Base-by-base conservation (phyloP, 2,329 filamentous ascomycete species). In the Biscogniauxia marginata region DNA sequence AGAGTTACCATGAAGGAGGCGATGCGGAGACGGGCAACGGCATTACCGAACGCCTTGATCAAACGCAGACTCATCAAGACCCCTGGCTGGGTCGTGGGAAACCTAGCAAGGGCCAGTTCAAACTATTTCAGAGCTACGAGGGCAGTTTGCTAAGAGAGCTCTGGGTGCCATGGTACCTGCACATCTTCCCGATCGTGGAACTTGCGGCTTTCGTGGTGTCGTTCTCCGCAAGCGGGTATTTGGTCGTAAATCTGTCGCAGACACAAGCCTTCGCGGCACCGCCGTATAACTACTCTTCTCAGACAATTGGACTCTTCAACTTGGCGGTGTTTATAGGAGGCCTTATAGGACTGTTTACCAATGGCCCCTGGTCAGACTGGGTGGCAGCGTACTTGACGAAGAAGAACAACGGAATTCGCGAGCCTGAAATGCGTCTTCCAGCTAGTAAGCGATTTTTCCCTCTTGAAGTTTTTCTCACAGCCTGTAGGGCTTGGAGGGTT, bases 121-220 rank as follows among this genome's bases (percentile, higher is more conserved):
- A 70, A 22, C 74, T 71, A n/a, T 83, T 75, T 67, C 79, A 83
- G 57, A 66, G 74, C 0, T 80, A 69, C 61, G 71, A 77, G 1
- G 73, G 81, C 61, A 76, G 73, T 20, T 73, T 86, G 23, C 45
- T 81, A 1, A 68, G 77, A 24, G 82, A 84, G 61, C 74, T 88
- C 20, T 85, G 79, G 78, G 76, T 83, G 7, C 85, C 85, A 0
- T 85, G 82, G 79, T 84, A 86, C 62, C 73, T 88, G 1, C 81
- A 85, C 65, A 62, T 76, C 0, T 88, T 84, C 68, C 85, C 85
- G 0, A 87, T 88, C 55, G 80, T 87, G 45, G 79, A 86, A 59
- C 84, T 85, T 55, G 76, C 84, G 1, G 77, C 82, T 16, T 87
- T 88, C 62, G 78, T 85, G 22, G 82, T 86, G 6, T 83, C 79